phyloP scores from a whole-genome alignment of 495 filamentous ascomycete genomes.

The Penicillium psychrofluorescens region DNA sequence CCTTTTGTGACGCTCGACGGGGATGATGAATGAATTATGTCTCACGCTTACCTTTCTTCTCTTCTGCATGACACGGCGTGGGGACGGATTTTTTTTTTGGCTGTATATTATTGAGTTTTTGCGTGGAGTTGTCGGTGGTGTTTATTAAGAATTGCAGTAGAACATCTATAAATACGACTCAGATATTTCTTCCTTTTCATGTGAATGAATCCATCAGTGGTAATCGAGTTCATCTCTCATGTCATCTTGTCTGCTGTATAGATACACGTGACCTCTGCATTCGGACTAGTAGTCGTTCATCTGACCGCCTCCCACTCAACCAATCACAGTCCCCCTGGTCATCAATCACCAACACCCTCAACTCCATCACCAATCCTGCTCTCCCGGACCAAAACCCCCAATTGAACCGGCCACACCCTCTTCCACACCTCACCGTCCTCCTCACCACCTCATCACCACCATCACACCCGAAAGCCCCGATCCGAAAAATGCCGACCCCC shows the following conservation, averaged over 20 bases:
- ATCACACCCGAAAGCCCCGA: slow-evolving; percentile 1
- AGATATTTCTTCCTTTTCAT: neutral
- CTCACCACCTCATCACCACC: neutral
- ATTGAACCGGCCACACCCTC: slow-evolving; percentile 1
- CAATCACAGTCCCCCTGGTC: slow-evolving; percentile 16
- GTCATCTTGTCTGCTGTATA: too few species aligned
- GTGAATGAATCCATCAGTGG: too few species aligned
- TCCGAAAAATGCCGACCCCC: slow-evolving; percentile 66
- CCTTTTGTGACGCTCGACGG: neutral
- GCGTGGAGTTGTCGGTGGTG: neutral
- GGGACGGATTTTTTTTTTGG: neutral
- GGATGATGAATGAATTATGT: neutral
- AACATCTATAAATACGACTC: neutral
- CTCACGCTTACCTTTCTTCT: neutral
- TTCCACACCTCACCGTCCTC: neutral
- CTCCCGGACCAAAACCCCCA: slow-evolving; percentile 3
- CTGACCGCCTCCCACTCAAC: slow-evolving; percentile 12
- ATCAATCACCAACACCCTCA: slow-evolving; percentile 13
- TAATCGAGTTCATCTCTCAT: too few species aligned
- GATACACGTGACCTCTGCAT: neutral
- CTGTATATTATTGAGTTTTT: neutral
- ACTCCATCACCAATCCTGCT: slow-evolving; percentile 10
- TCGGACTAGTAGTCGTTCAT: too few species aligned
- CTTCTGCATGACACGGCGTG: neutral
- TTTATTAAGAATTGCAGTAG: neutral